A percentile compares a stretch with the other conserved stretches of the same genome.
Evolutionary conservation across 371 early-diverging fungal genomes (phyloP).

Genomic region (Mucor sp.): DNA sequence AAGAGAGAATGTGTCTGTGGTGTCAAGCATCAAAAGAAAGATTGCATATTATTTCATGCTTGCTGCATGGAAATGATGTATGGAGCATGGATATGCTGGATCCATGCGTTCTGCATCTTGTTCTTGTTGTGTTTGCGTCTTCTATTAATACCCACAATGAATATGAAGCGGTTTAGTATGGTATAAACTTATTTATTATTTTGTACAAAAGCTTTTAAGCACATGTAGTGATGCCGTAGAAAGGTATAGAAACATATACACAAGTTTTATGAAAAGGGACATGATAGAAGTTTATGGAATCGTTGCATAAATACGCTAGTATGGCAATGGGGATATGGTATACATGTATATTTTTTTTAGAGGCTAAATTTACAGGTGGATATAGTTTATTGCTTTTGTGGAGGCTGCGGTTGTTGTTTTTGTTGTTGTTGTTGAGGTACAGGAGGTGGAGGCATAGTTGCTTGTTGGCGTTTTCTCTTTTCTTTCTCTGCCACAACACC

Average conservation of each 20-base stretch:
- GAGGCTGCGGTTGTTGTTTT: neutral
- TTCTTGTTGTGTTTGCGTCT: neutral
- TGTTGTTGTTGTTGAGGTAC: neutral
- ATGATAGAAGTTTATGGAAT: neutral
- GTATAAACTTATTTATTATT: neutral
- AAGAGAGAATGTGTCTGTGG: neutral
- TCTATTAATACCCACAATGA: neutral
- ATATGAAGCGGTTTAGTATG: neutral
- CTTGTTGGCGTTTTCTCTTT: constrained; percentile 17
- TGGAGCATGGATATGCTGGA: neutral
- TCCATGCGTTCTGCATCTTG: neutral
- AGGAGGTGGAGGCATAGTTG: neutral
- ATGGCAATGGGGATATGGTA: neutral
- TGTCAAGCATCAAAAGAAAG: neutral
- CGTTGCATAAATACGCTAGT: neutral
- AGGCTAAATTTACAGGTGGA: neutral
- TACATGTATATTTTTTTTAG: neutral
- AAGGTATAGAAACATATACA: neutral
- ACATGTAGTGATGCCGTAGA: neutral
- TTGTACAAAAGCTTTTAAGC: neutral
- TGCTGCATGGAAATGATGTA: neutral
- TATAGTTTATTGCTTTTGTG: neutral
- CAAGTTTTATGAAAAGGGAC: neutral
- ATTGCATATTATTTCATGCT: neutral
- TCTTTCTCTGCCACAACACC: constrained; percentile 50